phyloP scores from a whole-genome alignment of 192 early-diverging fungal species.

The Gamsiella multidivaricata region DNA sequence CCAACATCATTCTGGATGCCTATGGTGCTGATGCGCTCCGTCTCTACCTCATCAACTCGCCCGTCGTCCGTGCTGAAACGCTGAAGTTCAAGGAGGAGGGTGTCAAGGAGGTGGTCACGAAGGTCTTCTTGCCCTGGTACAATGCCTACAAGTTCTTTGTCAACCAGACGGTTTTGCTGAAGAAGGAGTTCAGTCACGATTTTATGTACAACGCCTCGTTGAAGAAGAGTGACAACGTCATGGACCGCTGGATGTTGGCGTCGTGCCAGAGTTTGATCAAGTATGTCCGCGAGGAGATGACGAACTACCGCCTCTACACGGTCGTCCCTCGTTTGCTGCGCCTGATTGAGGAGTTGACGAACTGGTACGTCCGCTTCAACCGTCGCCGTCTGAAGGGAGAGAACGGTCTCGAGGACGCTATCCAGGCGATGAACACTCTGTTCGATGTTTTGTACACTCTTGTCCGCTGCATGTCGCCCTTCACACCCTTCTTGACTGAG shows the following conservation, averaged over 20 bases:
- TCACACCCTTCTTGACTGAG: constrained; percentile 97
- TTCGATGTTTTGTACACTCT: constrained; percentile 96
- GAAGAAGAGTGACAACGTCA: constrained; percentile 85
- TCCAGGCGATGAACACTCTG: constrained; percentile 90
- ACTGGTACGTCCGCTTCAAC: constrained; percentile 99
- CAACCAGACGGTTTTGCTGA: constrained; percentile 87
- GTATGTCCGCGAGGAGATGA: constrained; percentile 95
- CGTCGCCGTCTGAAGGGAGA: constrained; percentile 97
- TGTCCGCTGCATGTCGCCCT: constrained; percentile 92
- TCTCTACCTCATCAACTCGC: constrained; percentile 97
- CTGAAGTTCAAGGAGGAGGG: constrained; percentile 97
- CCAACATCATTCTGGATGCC: constrained; percentile 79
- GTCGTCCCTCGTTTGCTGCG: constrained; percentile 92
- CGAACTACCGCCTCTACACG: constrained; percentile 95
- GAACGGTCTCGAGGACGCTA: constrained; percentile 86
- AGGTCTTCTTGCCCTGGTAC: constrained; percentile 98
- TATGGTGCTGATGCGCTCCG: constrained; percentile 96
- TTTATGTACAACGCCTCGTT: constrained; percentile 83
- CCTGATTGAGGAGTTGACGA: constrained; percentile 95
- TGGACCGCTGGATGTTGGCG: constrained; percentile 99
- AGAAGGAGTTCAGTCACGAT: constrained; percentile 84
- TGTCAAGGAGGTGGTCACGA: constrained; percentile 93
- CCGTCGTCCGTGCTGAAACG: constrained; percentile 95
- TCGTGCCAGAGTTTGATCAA: constrained; percentile 93
- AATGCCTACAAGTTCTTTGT: constrained; percentile 98